Conservation (phyloP, 345 rosid species). For the Capsella bursapastoris region DNA sequence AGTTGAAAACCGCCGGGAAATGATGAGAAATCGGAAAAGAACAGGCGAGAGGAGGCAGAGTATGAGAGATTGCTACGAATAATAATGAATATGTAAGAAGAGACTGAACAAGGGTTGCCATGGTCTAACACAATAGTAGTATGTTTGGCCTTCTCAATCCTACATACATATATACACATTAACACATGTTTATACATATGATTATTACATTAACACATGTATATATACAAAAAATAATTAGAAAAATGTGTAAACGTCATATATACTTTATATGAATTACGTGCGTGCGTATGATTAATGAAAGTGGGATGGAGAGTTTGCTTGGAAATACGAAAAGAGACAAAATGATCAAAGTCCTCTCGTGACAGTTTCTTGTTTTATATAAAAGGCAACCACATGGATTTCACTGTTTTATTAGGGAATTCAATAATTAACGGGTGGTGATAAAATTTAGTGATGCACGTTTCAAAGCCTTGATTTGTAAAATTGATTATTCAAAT, state of each 20-base stretch:
- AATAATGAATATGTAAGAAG: conserved; percentile 1
- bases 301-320: conserved; percentile 20
- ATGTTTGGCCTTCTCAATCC: neutral
- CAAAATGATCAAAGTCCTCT: conserved; percentile 31
- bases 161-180: neutral
- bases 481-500: too few species aligned
- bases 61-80: conserved; percentile 17
- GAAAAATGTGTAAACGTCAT: neutral
- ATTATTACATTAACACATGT: neutral
- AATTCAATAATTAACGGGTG: too few species aligned
- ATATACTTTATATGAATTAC: neutral
- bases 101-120: conserved; percentile 7
- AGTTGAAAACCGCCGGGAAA: conserved; percentile 62
- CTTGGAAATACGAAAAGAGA: conserved; percentile 32
- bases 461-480: too few species aligned
- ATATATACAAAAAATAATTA: neutral
- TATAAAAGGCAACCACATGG: too few species aligned
- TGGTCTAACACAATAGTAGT: conserved; percentile 13
- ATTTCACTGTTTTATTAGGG: too few species aligned
- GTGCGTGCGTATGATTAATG: conserved; percentile 8
- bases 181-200: neutral
- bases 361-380: conserved; percentile 32
- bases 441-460: too few species aligned
- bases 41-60: conserved; percentile 7
- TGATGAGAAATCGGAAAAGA: conserved; percentile 36